These are phyloP conservation scores for Zizania palustris DNA, from an alignment of 202 grass and related monocot species.

Conservation along the genomic window DNA sequence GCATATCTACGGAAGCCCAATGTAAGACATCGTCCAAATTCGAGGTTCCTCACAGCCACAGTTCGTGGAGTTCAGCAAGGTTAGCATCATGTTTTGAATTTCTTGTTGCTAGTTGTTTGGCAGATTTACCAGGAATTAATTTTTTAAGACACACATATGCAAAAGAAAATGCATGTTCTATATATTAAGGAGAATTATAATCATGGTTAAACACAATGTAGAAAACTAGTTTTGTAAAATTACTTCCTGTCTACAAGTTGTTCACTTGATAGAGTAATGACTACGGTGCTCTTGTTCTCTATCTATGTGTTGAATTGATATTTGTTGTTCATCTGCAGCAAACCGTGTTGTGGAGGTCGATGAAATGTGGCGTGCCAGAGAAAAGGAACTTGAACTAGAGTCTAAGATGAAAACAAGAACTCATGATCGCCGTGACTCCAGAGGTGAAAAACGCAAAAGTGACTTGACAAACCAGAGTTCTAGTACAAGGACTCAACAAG, in stretches of 20 bases:
- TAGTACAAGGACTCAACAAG: constrained; percentile 25
- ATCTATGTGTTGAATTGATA: background rate
- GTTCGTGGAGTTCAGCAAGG: constrained; percentile 67
- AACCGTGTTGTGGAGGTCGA: constrained; percentile 63
- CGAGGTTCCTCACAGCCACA: constrained; percentile 65
- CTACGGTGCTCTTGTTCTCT: background rate
- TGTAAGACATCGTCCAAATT: constrained; percentile 55
- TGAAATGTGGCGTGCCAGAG: constrained; percentile 67
- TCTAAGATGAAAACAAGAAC: constrained; percentile 37
- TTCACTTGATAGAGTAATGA: background rate
- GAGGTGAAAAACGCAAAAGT: constrained; percentile 16
- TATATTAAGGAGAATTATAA: background rate
- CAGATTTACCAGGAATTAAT: background rate
- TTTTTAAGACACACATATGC: background rate
- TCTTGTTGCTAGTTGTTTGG: background rate
- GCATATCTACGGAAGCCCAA: constrained; percentile 53
- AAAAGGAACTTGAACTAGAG: constrained; percentile 61
- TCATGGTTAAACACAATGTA: background rate
- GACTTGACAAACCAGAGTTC: constrained; percentile 29
- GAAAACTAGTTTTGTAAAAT: background rate
- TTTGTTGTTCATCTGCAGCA: constrained; percentile 47
- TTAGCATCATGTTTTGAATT: constrained; percentile 20
- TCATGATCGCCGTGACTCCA: background rate
- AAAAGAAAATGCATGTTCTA: background rate
- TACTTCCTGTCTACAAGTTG: background rate